These are phyloP conservation scores for Diplodia scrobiculata DNA, from an alignment of 2,329 filamentous ascomycete genomes.

Conservation along the genomic window DNA sequence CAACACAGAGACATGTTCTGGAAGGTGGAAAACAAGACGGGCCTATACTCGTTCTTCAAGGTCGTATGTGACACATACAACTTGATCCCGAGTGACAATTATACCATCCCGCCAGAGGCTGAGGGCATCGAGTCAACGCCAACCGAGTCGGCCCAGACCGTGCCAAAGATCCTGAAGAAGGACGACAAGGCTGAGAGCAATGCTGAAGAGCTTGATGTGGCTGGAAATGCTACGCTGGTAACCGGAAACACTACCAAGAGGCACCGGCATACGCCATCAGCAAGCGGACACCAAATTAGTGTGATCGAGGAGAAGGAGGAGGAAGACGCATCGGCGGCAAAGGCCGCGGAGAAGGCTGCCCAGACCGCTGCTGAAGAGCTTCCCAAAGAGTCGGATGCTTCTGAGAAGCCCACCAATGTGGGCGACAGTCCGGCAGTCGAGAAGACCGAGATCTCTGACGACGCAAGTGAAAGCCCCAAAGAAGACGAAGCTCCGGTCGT, in stretches of 20 bases:
- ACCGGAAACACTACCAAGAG: slow-evolving; percentile 73
- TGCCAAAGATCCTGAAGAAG: slow-evolving; percentile 43
- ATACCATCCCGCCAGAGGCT: slow-evolving; percentile 90
- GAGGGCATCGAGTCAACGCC: slow-evolving; percentile 69
- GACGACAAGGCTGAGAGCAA: slow-evolving; percentile 34
- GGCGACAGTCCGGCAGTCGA: slow-evolving; percentile 22
- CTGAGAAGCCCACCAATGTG: slow-evolving; percentile 25
- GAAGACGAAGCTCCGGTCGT: slow-evolving; percentile 3
- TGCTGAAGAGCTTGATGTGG: slow-evolving; percentile 31
- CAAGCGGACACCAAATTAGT: slow-evolving; percentile 70
- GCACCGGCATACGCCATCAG: slow-evolving; percentile 80
- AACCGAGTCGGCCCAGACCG: slow-evolving; percentile 30
- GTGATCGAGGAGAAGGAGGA: slow-evolving; percentile 84
- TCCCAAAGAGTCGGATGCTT: slow-evolving; percentile 32
- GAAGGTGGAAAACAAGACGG: slow-evolving; percentile 87
- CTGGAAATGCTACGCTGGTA: slow-evolving; percentile 52
- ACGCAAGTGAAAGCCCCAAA: not conserved
- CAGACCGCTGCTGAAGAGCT: slow-evolving; percentile 34
- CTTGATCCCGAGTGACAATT: slow-evolving; percentile 88
- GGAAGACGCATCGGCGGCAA: slow-evolving; percentile 47
- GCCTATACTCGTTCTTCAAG: slow-evolving; percentile 95
- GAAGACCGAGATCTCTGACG: slow-evolving; percentile 8
- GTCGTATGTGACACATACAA: slow-evolving; percentile 91
- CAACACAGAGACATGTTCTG: slow-evolving; percentile 95
- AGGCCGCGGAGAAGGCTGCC: slow-evolving; percentile 33